Conservation (phyloP, 2,329 filamentous ascomycete genomes). For the Myriosclerotinia curreyana region DNA sequence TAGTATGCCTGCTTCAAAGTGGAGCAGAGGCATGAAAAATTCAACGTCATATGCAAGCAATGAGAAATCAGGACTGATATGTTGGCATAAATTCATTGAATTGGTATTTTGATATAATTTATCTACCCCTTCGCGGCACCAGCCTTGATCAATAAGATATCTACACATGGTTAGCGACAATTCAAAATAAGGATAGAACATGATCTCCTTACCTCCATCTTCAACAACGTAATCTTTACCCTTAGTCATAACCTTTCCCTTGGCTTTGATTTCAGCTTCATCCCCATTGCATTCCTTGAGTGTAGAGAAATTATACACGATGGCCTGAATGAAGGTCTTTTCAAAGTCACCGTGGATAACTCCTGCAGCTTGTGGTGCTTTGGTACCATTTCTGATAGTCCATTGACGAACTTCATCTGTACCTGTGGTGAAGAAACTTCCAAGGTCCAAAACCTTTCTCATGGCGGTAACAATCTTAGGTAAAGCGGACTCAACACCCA, state of each 20-base stretch:
- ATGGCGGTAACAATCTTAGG: constrained; percentile 91
- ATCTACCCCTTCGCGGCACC: constrained; percentile 38
- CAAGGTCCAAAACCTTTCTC: constrained; percentile 85
- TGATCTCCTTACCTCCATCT: constrained; percentile 57
- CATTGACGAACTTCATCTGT: constrained; percentile 96
- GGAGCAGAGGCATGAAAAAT: background rate
- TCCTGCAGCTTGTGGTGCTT: constrained; percentile 95
- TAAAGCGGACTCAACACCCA: constrained; percentile 82
- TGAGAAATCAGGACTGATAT: background rate
- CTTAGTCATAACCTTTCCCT: constrained; percentile 97
- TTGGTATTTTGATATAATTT: constrained; percentile 24
- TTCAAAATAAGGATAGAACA: constrained; percentile 40
- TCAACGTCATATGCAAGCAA: background rate
- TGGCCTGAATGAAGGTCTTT: constrained; percentile 97
- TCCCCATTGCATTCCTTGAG: constrained; percentile 79
- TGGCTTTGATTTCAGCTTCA: constrained; percentile 83
- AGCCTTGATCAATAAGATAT: constrained; percentile 38
- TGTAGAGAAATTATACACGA: constrained; percentile 84
- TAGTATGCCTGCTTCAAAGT: background rate
- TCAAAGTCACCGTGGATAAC: constrained; percentile 99
- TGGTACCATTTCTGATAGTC: constrained; percentile 93
- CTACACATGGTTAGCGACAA: constrained; percentile 4
- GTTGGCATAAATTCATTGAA: constrained; percentile 12
- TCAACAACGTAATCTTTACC: constrained; percentile 94
- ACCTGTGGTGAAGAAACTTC: constrained; percentile 96